Conservation (phyloP, 1,139 yeast species). For the Magnusiomyces paraingens region DNA sequence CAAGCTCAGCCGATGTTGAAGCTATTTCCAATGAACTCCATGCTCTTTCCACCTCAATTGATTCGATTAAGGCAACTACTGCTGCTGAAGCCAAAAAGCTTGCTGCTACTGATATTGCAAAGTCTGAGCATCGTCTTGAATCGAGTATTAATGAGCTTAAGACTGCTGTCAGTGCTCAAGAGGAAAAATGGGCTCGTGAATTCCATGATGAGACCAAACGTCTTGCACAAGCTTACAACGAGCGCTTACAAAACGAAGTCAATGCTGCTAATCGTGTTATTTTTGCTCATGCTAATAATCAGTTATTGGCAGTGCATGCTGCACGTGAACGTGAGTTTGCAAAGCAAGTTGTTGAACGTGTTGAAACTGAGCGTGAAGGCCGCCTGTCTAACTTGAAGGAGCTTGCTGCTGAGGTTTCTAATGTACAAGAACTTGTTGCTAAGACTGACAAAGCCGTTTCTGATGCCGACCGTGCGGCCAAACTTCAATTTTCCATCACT, state of each 20-base stretch:
- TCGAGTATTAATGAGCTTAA: slow-evolving; percentile 30
- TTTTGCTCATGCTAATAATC: slow-evolving; percentile 69
- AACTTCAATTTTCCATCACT: slow-evolving; percentile 51
- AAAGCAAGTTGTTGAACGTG: slow-evolving; percentile 51
- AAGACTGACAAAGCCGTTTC: slow-evolving; percentile 54
- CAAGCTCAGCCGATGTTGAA: slow-evolving; percentile 27
- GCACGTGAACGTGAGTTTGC: slow-evolving; percentile 70
- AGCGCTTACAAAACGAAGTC: slow-evolving; percentile 58
- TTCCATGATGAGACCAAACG: slow-evolving; percentile 58
- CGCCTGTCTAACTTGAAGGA: slow-evolving; percentile 65
- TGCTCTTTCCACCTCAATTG: slow-evolving; percentile 27
- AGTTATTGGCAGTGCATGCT: slow-evolving; percentile 61
- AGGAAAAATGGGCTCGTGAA: slow-evolving; percentile 48
- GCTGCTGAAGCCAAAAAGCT: slow-evolving; percentile 25
- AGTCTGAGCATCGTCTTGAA: slow-evolving; percentile 24
- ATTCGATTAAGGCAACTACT: slow-evolving; percentile 22
- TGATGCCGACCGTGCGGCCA: slow-evolving; percentile 49
- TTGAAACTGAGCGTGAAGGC: slow-evolving; percentile 77
- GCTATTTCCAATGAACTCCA: slow-evolving; percentile 26
- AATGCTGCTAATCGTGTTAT: slow-evolving; percentile 64
- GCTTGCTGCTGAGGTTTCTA: slow-evolving; percentile 50
- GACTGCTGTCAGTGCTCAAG: slow-evolving; percentile 41
- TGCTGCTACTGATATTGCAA: slow-evolving; percentile 22
- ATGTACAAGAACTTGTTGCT: slow-evolving; percentile 53
- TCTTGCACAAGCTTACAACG: slow-evolving; percentile 57